Conservation (phyloP, 768 basidiomycete genomes). For the Candolleomyces efflorescens region DNA sequence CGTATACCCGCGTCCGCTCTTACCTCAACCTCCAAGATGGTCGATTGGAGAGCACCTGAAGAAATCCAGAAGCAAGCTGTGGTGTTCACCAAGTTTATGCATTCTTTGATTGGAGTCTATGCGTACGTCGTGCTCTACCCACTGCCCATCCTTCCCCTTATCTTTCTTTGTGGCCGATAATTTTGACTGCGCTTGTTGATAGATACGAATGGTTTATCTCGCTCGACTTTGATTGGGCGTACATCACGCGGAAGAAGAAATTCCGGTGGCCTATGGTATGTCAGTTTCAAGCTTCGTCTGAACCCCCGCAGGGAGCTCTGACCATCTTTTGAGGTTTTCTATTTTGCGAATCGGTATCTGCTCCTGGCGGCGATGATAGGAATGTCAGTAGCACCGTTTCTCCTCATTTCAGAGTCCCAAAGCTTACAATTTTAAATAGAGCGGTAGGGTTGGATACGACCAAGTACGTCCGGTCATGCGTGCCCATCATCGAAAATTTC, state of each 20-base stretch:
- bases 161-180: not conserved
- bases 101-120: constrained; percentile 55
- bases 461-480: constrained; percentile 19
- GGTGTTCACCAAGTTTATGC: constrained; percentile 49
- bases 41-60: constrained; percentile 48
- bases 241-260: constrained; percentile 47
- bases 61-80: constrained; percentile 45
- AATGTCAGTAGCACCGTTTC: constrained; percentile 43
- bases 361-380: constrained; percentile 63
- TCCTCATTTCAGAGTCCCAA: constrained; percentile 6
- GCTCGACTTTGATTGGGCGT: constrained; percentile 60
- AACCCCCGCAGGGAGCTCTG: not conserved
- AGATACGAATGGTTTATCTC: constrained; percentile 67
- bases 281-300: not conserved
- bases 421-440: constrained; percentile 23
- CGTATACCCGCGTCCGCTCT: no score
- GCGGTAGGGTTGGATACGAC: constrained; percentile 48
- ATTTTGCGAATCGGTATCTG: constrained; percentile 63
- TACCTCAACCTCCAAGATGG: no score
- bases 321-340: constrained; percentile 44
- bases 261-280: constrained; percentile 69
- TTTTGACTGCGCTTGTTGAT: not conserved
- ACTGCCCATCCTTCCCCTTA: no score
- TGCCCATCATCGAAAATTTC: not conserved
- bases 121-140: constrained; percentile 28